Conservation (phyloP, 2,329 filamentous ascomycete genomes). For the Talaromyces sp. region DNA sequence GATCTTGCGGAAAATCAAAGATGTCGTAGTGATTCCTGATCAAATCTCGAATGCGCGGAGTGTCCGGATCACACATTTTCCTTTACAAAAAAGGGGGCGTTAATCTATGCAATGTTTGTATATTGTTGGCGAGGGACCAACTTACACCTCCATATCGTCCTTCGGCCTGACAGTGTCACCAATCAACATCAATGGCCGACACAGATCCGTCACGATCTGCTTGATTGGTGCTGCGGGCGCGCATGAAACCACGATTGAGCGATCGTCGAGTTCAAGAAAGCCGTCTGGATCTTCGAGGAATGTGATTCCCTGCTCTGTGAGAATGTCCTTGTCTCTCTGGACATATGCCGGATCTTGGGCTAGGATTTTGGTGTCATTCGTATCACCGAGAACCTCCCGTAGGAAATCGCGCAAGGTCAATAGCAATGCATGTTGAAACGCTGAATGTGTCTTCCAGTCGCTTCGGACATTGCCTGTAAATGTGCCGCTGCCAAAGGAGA, state of each 20-base stretch:
- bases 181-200: background rate
- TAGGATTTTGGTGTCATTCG: background rate
- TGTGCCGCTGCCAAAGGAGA: slow-evolving; percentile 1
- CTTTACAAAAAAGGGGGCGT: background rate
- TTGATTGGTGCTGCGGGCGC: background rate
- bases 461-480: background rate
- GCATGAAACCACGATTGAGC: background rate
- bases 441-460: background rate
- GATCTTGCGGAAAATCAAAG: background rate
- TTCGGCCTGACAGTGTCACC: background rate
- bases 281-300: background rate
- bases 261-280: slow-evolving; percentile 5
- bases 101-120: background rate
- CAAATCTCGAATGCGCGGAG: background rate
- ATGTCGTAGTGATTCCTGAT: background rate
- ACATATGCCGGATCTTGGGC: background rate
- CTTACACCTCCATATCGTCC: background rate
- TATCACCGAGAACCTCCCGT: background rate
- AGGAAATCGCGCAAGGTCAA: background rate
- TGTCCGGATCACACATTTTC: background rate
- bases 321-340: background rate
- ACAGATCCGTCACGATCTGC: slow-evolving; percentile 3
- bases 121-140: background rate
- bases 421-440: slow-evolving; percentile 1
- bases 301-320: background rate